phyloP scores from a whole-genome alignment of 495 filamentous ascomycete species.

The Penicillium bialowiezense region DNA sequence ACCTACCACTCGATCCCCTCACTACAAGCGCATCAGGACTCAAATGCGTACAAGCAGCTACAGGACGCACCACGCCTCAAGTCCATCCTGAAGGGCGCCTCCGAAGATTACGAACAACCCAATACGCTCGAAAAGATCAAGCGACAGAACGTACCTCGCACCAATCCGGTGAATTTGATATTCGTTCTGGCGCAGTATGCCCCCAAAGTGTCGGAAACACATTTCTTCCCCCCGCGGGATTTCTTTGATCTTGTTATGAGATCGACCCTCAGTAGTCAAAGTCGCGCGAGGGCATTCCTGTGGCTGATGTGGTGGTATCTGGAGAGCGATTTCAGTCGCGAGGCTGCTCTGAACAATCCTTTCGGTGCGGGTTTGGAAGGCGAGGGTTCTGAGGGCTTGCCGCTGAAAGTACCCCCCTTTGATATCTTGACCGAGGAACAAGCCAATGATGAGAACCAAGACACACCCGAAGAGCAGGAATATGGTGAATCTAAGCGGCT shows the following conservation, averaged over 20 bases:
- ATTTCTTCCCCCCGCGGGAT: constrained; percentile 81
- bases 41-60: constrained; percentile 94
- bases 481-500: constrained; percentile 84
- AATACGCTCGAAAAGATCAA: constrained; percentile 82
- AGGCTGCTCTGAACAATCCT: constrained; percentile 82
- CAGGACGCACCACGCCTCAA: constrained; percentile 96
- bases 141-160: constrained; percentile 64
- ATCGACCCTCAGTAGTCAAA: constrained; percentile 74
- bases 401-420: constrained; percentile 79
- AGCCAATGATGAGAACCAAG: constrained; percentile 82
- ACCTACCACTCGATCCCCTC: constrained; percentile 98
- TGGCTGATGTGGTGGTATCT: constrained; percentile 99
- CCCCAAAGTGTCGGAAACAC: constrained; percentile 84
- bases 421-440: constrained; percentile 73
- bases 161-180: constrained; percentile 95
- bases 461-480: constrained; percentile 76
- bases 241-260: constrained; percentile 98
- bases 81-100: constrained; percentile 95
- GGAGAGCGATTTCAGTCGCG: constrained; percentile 87
- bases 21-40: constrained; percentile 90
- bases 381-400: constrained; percentile 58
- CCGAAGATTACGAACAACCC: constrained; percentile 88
- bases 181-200: constrained; percentile 93
- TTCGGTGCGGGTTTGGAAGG: constrained; percentile 75
- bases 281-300: constrained; percentile 83